phyloP scores from a whole-genome alignment of 208 protist species.

The Leishmania tarentolae region DNA sequence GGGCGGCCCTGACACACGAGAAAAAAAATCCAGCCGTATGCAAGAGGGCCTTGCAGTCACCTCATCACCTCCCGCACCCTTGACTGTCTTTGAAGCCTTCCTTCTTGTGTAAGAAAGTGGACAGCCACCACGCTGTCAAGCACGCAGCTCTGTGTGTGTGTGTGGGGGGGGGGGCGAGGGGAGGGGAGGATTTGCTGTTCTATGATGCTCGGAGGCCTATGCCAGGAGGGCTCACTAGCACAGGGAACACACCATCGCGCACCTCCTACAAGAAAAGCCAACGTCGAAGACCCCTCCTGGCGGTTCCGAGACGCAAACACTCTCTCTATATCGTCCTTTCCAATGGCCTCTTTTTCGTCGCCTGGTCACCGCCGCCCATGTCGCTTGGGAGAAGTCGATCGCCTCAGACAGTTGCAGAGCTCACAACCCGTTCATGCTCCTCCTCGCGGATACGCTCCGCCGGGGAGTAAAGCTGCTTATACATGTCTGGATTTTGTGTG shows the following conservation, averaged over 20 bases:
- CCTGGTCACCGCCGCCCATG: background rate
- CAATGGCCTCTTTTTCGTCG: background rate
- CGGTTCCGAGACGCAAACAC: background rate
- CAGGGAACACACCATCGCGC: background rate
- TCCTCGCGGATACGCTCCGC: slow-evolving; percentile 14
- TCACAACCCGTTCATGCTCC: background rate
- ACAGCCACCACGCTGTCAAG: too few species aligned
- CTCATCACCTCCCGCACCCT: background rate
- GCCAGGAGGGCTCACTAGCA: background rate
- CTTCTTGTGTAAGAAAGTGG: background rate
- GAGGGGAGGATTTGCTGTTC: background rate
- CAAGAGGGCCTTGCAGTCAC: background rate
- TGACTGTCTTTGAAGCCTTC: background rate
- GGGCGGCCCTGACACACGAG: background rate
- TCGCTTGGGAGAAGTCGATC: background rate
- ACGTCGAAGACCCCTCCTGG: background rate
- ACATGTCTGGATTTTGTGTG: slow-evolving; percentile 17
- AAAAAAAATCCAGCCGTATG: background rate
- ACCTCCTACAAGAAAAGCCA: too few species aligned
- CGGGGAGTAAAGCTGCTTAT: slow-evolving; percentile 52
- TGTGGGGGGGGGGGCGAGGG: background rate
- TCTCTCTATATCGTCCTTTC: background rate
- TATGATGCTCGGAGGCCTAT: background rate
- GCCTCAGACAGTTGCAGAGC: background rate
- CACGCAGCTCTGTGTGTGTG: background rate